Evolutionary conservation across 305 asterid species (phyloP).

Genomic region (Nicotiana rustica): DNA sequence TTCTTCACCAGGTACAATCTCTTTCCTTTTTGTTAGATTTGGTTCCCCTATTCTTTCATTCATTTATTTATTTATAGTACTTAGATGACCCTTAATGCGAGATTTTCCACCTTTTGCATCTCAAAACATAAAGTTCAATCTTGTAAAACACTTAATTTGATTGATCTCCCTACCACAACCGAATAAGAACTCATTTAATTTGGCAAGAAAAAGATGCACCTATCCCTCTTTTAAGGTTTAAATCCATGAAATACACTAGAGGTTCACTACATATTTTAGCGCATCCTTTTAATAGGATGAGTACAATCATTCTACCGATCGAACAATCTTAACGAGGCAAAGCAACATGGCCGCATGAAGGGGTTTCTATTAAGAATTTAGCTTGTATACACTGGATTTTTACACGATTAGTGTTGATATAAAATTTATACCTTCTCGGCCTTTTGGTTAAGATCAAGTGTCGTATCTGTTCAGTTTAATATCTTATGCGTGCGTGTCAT

Average conservation of each 20-base stretch:
- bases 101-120: background rate
- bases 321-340: background rate
- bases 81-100: background rate
- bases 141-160: conserved; percentile 4
- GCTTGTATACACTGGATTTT: background rate
- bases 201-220: background rate
- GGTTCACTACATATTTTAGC: background rate
- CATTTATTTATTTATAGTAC: background rate
- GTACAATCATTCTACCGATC: background rate
- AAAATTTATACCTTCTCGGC: no score
- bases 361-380: background rate
- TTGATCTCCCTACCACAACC: background rate
- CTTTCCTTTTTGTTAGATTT: background rate
- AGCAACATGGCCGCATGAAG: background rate
- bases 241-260: background rate
- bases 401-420: background rate
- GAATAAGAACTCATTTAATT: background rate
- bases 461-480: no score
- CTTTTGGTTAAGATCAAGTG: no score
- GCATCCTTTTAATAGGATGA: background rate
- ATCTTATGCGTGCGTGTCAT: no score
- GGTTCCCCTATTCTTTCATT: background rate
- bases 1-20: conserved; percentile 66
- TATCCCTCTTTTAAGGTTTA: background rate
- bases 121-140: background rate